Conservation (phyloP, 768 basidiomycete species). For the Goffeauzyma gilvescens region DNA sequence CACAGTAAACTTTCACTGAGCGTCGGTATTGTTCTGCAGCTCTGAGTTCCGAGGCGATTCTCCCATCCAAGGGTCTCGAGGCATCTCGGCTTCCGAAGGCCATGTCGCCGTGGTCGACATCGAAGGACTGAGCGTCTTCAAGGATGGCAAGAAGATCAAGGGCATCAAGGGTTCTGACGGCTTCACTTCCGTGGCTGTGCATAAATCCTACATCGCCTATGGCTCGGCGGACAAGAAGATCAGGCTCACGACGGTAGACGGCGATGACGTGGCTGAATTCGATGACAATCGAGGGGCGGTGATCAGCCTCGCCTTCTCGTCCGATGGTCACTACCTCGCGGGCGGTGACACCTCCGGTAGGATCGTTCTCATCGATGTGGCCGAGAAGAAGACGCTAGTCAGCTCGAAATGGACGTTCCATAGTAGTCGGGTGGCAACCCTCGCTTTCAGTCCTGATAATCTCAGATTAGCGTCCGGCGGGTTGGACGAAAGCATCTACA, state of each 20-base stretch:
- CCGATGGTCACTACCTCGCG: conserved; percentile 54
- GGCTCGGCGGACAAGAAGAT: conserved; percentile 66
- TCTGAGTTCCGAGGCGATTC: background rate
- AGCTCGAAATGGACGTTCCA: conserved; percentile 70
- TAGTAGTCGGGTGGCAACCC: conserved; percentile 55
- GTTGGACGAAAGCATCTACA: conserved; percentile 77
- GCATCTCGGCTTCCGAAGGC: conserved; percentile 2
- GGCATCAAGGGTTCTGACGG: background rate
- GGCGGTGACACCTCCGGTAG: conserved; percentile 71
- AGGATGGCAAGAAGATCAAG: conserved; percentile 43
- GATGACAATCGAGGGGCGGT: conserved; percentile 49
- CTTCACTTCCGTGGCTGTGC: conserved; percentile 21
- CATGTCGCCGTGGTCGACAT: conserved; percentile 15
- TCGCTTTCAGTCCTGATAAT: conserved; percentile 57
- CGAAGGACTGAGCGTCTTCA: conserved; percentile 10
- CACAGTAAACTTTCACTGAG: background rate
- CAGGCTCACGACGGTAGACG: conserved; percentile 45
- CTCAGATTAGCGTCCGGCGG: conserved; percentile 68
- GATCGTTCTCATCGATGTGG: conserved; percentile 56
- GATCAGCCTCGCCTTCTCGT: conserved; percentile 58
- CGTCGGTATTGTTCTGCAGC: background rate
- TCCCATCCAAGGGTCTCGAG: conserved; percentile 1
- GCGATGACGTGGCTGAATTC: conserved; percentile 35
- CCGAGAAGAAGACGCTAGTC: conserved; percentile 38
- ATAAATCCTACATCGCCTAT: conserved; percentile 40